A percentile compares a stretch with the other conserved stretches of the same genome.
Conservation (phyloP, 2,329 filamentous ascomycete species). For the Scorias spongiosa region DNA sequence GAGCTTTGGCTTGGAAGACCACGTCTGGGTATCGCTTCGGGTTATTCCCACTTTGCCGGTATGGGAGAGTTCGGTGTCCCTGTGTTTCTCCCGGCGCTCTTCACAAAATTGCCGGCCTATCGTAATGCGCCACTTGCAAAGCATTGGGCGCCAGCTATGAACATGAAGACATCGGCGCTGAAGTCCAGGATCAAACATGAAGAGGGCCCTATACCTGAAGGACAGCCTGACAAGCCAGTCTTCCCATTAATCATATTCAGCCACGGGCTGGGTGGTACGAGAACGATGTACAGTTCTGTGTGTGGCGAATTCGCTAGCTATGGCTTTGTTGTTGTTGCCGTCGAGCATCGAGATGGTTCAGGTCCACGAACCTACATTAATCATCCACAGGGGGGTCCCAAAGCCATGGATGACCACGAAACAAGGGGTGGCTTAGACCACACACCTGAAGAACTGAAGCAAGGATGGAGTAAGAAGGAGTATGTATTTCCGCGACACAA, state of each 20-base stretch:
- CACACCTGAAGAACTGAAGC: slow-evolving; percentile 8
- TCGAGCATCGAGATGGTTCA: slow-evolving; percentile 52
- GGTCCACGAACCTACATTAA: slow-evolving; percentile 48
- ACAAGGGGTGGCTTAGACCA: slow-evolving; percentile 15
- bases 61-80: slow-evolving; percentile 35
- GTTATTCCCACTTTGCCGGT: slow-evolving; percentile 47
- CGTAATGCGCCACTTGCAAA: slow-evolving; percentile 43
- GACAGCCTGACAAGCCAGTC: slow-evolving; percentile 24
- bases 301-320: slow-evolving; percentile 53
- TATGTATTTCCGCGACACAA: slow-evolving; percentile 48
- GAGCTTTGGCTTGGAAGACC: slow-evolving; percentile 49
- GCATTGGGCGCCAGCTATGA: slow-evolving; percentile 30
- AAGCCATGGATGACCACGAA: slow-evolving; percentile 4
- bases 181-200: slow-evolving; percentile 27
- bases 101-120: slow-evolving; percentile 50
- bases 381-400: slow-evolving; percentile 24
- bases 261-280: slow-evolving; percentile 49
- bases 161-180: slow-evolving; percentile 23
- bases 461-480: slow-evolving; percentile 24
- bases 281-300: slow-evolving; percentile 46
- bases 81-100: slow-evolving; percentile 43
- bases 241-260: slow-evolving; percentile 53
- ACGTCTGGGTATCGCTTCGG: slow-evolving; percentile 39
- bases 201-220: slow-evolving; percentile 24
- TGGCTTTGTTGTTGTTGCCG: slow-evolving; percentile 47